Base-by-base conservation (phyloP, 1,139 yeast genomes). In the Geotrichum reessii region DNA sequence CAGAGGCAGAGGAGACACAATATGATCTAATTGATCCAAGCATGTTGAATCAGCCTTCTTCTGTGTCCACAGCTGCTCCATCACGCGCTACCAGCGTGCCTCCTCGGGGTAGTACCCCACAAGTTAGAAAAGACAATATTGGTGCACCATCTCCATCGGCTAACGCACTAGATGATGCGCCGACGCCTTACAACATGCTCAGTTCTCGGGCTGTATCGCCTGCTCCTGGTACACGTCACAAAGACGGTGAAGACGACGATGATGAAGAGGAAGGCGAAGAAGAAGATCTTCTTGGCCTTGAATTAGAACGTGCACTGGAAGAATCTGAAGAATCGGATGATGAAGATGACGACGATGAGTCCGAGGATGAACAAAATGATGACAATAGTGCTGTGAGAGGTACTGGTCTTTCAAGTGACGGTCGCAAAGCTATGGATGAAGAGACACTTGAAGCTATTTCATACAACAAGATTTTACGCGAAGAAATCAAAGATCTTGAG, bases 401-500 rank as follows among this genome's bases (percentile, higher is more conserved):
- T 7, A 82, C 78, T 8, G 84, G 79, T 9, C 83, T 79, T n/a
- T 83, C 77, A 1, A 83, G 78, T 1, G 83, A 78, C 19, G 81
- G 77, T 1, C 77, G 73, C 25, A 76, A 70, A 33, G 70, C 63
- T 22, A 63, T 67, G 65, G 75, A 73, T 53, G 77, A 73, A 33
- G 79, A 69, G 53, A 69, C 65, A 67, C 69, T 69, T 66, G 81
- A 71, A 60, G 78, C 69, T 19, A 74, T 81, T 60, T 91, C 87
- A 63, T 95, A 88, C 65, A 82, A 82, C 64, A 91, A 87, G 68
- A 79, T 91, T 65, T 76, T 93, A 61, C 83, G 83, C 63, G 98
- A 92, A 71, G 98, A 92, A 70, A 85, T 95, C 57, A 76, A 80
- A 14, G 99, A 95, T 68, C 78, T 95, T 63, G 92, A 88, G 67